phyloP scores from a whole-genome alignment of 2,329 filamentous ascomycete species.

The Aspergillus thermomutatus region DNA sequence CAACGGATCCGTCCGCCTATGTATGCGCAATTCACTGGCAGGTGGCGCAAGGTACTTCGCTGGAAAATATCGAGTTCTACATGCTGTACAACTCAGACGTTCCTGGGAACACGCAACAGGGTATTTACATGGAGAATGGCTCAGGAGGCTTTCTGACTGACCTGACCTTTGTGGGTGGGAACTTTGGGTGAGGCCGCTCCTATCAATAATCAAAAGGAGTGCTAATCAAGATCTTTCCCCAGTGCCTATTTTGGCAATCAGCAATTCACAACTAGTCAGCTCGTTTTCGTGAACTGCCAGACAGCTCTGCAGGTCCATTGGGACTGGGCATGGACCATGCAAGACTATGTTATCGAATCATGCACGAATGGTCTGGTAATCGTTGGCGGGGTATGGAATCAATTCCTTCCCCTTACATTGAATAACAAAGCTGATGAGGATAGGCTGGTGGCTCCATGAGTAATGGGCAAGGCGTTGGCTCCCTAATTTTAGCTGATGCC shows the following conservation, averaged over 20 bases:
- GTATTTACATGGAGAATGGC: constrained; percentile 32
- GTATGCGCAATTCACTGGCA: constrained; percentile 64
- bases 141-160: constrained; percentile 59
- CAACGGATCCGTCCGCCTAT: constrained; percentile 23
- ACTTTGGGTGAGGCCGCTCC: too few species aligned
- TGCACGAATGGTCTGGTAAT: too few species aligned
- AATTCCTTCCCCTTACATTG: too few species aligned
- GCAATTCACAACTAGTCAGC: too few species aligned
- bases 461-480: constrained; percentile 48
- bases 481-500: constrained; percentile 53
- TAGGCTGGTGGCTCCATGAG: constrained; percentile 36
- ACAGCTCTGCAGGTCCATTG: too few species aligned
- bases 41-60: constrained; percentile 67
- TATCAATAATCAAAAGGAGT: too few species aligned
- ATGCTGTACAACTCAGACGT: constrained; percentile 49
- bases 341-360: too few species aligned
- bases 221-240: too few species aligned
- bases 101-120: constrained; percentile 21
- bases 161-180: constrained; percentile 59
- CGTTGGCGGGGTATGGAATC: too few species aligned
- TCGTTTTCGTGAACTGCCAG: too few species aligned
- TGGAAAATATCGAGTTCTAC: constrained; percentile 72
- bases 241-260: constrained; percentile 45
- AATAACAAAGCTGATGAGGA: too few species aligned
- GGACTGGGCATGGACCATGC: too few species aligned